Base-by-base conservation (phyloP, 2,329 filamentous ascomycete genomes). In the Fusarium pilosicola region DNA sequence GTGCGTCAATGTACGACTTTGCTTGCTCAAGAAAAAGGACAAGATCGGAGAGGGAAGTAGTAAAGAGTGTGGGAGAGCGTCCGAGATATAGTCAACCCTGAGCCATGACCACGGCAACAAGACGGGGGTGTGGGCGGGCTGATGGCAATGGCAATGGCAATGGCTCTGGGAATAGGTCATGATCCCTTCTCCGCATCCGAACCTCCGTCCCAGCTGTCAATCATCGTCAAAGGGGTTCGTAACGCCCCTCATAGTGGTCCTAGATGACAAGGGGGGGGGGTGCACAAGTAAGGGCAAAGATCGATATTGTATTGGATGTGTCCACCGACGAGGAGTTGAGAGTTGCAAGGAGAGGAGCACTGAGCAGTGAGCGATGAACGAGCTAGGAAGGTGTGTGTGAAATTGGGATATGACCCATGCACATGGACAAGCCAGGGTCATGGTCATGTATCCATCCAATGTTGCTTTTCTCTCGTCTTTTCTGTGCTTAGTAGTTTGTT, bases 181-280 rank as follows among this genome's bases (percentile, higher is more conserved):
- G 56, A 60, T 72, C 71, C 68, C 68, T 61, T 74, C 70, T 74
- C 71, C 72, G 71, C 71, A 74, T 72, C 63, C 59, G 71, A 63
- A 72, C 68, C 56, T 61, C 71, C 71, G 71, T 58, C 55, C 66
- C 41, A 60, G 56, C 71, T 74, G 71, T 74, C 71, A 72, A 65
- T 65, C 68, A 72, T 74, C 55, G 71, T 71, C 71, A 74, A 74
- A 74, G 71, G 71, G 71, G 71, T 68, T 74, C 59, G 71, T 67
- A 62, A 61, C 54, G 71, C 67, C 71, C 70, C 68, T 71, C 62
- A 44, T 57, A 32, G 48, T 24, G 68, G 56, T 46, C 65, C 71
- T 74, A 55, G 66, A 66, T 52, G 66, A 74, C 71, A 74, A 74
- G 71, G 71, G 71, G 71, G 71, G 71, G 71, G 71, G 68, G 71